Percentiles rank a stretch among this genome's conserved stretches.
phyloP scores from a whole-genome alignment of 73 alveolate species.

The Tetrahymena borealis region DNA sequence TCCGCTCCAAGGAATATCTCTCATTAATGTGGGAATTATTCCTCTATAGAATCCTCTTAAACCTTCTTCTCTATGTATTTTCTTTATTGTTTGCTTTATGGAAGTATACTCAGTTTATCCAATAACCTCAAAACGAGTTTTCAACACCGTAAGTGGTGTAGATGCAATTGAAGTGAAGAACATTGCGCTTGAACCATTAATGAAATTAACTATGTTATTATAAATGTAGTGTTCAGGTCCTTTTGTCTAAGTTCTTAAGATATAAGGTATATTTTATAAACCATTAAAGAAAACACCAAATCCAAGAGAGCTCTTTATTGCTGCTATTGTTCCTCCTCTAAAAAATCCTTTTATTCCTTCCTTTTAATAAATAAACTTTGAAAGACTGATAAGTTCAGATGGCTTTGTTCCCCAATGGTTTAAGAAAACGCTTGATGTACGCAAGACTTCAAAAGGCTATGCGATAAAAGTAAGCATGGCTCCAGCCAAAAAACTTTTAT shows the following conservation, averaged over 20 bases:
- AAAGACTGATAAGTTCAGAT: not conserved
- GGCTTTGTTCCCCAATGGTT: not conserved
- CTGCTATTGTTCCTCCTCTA: constrained; percentile 15
- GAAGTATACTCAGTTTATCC: constrained; percentile 11
- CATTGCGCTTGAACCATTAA: constrained; percentile 16
- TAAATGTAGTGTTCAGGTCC: constrained; percentile 10
- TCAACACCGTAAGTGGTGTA: constrained; percentile 9
- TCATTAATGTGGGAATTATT: constrained; percentile 21
- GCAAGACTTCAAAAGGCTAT: not conserved
- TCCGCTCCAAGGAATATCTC: constrained; percentile 27
- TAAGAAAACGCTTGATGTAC: not conserved
- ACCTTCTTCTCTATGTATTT: constrained; percentile 23
- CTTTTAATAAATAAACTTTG: constrained; percentile 5
- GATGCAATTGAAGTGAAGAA: not conserved
- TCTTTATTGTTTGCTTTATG: not conserved
- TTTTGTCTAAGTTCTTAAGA: not conserved
- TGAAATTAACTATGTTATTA: not conserved
- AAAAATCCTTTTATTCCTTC: constrained; percentile 36
- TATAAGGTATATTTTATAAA: not conserved
- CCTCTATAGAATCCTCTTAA: constrained; percentile 29
- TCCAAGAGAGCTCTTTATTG: constrained; percentile 10
- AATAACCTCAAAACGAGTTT: constrained; percentile 19
- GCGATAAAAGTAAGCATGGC: not conserved
- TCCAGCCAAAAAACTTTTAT: not conserved
- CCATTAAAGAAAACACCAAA: constrained; percentile 13